These are phyloP conservation scores for Fomitopsis schrenkii DNA, from an alignment of 1,284 basidiomycete species.

Conservation along the genomic window DNA sequence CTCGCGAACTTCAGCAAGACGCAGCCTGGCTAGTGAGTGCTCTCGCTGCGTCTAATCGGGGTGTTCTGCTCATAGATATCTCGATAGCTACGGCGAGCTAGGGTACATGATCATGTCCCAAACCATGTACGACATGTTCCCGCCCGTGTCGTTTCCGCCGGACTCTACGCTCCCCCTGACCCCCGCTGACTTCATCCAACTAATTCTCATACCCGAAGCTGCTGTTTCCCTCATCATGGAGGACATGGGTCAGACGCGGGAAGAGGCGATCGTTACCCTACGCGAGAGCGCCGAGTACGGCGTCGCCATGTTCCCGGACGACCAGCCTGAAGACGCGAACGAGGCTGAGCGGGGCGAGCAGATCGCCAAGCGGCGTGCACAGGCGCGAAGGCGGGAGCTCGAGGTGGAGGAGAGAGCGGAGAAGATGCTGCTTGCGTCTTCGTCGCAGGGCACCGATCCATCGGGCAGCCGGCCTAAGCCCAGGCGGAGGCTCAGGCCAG, in stretches of 20 bases:
- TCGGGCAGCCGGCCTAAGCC: not conserved
- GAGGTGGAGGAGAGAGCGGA: conserved; percentile 47
- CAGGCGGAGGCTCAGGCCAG: not conserved
- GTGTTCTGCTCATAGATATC: conserved; percentile 1
- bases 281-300: conserved; percentile 74
- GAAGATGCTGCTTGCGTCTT: conserved; percentile 11
- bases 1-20: conserved; percentile 72
- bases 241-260: conserved; percentile 45
- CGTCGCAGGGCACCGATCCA: not conserved
- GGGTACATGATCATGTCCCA: conserved; percentile 76
- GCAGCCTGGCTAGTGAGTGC: conserved; percentile 77
- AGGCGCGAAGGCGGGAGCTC: conserved; percentile 54
- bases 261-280: conserved; percentile 53
- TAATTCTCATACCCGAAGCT: conserved; percentile 71
- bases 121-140: conserved; percentile 70
- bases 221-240: conserved; percentile 69
- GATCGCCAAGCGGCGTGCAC: conserved; percentile 66
- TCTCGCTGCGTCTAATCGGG: conserved; percentile 1
- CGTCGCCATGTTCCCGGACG: conserved; percentile 72
- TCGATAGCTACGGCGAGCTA: conserved; percentile 69
- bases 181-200: conserved; percentile 66
- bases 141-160: conserved; percentile 51
- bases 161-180: conserved; percentile 55
- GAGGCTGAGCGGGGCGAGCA: conserved; percentile 29
- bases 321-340: conserved; percentile 34